Base-by-base conservation (phyloP, 2,329 filamentous ascomycete genomes). In the Alternaria brassicicola region DNA sequence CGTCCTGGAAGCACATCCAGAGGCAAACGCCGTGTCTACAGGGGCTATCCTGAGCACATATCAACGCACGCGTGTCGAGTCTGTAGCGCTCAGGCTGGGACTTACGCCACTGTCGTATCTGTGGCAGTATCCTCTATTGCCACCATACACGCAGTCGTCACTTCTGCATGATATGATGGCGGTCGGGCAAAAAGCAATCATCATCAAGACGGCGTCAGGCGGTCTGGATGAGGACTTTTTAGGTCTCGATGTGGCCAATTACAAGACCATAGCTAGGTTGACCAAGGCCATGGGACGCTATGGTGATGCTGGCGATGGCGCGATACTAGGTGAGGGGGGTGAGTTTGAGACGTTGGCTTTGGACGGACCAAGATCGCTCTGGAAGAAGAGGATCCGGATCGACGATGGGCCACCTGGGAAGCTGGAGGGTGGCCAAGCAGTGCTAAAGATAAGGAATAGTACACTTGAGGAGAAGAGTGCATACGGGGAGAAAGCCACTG, bases 21-120 rank as follows among this genome's bases (percentile, higher is more conserved):
- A 89, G 56, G 90, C 91, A 50, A 93, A 96, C 74, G 95, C 94
- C 30, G 81, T 99, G 48, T 93, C 89, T 66, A 92, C 93, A 0
- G 95, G 95, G 52, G 95, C 95, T 19, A 97, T 99, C 61, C 80
- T 98, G 35, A 96, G 92, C 9, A 96, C 93, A 3, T 99, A 99
- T 78, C 95, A 99, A 79, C 89, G 95, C 55, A 98, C 94, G 1
- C 85, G 95, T n/a, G 90, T 99, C 48, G 95, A 99, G 79, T 94
- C 91, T 57, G 89, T 98, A 10, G 93, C 93, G 10, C 74, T 88
- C n/a, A 85, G 95, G 15, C 83, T 98, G n/a, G 90, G 90, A 2
- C 84, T 99, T 12, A 85, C 85, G 1, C 92, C 95, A 13, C 82
- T 99, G 26, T 90, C 93, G 6, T 98, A 89, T 78, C 81, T 99